A percentile compares a stretch with the other conserved stretches of the same genome.
Conservation (phyloP, 176 grass and related monocot genomes). For the Tuctoria greenei region DNA sequence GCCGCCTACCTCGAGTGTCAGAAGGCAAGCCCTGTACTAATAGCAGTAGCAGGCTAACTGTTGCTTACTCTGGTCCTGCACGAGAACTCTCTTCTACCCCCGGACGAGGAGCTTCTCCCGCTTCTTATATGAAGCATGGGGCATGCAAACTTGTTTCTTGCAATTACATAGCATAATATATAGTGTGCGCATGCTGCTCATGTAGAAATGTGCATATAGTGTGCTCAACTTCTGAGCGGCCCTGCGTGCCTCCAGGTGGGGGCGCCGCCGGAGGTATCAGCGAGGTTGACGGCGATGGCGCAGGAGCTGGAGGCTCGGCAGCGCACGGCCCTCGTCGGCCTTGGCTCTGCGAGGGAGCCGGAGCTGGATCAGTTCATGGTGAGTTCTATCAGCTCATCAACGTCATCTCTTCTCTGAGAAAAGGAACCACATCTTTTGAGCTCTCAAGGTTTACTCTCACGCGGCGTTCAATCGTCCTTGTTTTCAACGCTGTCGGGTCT, state of each 20-base stretch:
- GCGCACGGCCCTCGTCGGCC: slow-evolving; percentile 55
- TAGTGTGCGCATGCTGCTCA: neutral
- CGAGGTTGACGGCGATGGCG: slow-evolving; percentile 60
- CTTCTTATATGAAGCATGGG: slow-evolving; percentile 39
- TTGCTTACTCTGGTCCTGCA: neutral
- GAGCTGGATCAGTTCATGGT: slow-evolving; percentile 99
- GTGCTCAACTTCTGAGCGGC: neutral
- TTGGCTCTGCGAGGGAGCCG: slow-evolving; percentile 66
- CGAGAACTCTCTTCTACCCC: slow-evolving; percentile 16
- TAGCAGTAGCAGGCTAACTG: neutral
- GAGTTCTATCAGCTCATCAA: neutral
- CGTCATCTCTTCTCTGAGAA: neutral
- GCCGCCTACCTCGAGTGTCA: slow-evolving; percentile 97
- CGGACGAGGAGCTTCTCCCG: slow-evolving; percentile 27
- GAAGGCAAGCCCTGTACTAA: slow-evolving; percentile 55
- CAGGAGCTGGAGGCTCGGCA: slow-evolving; percentile 80
- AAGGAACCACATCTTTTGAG: neutral
- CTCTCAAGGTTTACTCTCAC: slow-evolving; percentile 8
- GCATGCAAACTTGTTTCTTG: slow-evolving; percentile 32
- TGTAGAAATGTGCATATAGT: slow-evolving; percentile 17
- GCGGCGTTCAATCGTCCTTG: neutral
- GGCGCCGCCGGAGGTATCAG: slow-evolving; percentile 84
- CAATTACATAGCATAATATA: slow-evolving; percentile 28
- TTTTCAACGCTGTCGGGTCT: neutral
- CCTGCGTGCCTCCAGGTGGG: slow-evolving; percentile 56